Conservation (phyloP, 2,329 filamentous ascomycete genomes). For the Drechmeria coniospora region DNA sequence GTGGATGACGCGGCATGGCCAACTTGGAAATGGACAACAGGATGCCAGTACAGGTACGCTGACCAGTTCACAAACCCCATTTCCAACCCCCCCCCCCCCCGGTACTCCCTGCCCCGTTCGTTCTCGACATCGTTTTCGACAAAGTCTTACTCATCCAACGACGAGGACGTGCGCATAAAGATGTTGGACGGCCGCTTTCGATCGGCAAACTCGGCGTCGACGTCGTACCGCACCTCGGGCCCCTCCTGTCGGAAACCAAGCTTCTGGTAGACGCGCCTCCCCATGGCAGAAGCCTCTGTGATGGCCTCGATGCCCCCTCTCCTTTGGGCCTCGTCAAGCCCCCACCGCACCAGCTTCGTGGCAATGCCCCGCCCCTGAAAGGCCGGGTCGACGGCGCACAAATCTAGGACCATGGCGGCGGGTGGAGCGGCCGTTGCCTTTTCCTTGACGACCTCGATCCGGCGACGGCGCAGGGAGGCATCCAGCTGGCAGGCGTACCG, state of each 20-base stretch:
- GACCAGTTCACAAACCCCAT: no score
- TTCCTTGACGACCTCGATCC: slow-evolving; percentile 24
- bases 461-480: slow-evolving; percentile 25
- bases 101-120: no score
- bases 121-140: neutral
- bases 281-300: slow-evolving; percentile 33
- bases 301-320: slow-evolving; percentile 25
- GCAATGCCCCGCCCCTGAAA: slow-evolving; percentile 37
- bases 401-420: slow-evolving; percentile 32
- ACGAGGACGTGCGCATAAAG: slow-evolving; percentile 25
- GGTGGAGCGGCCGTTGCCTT: slow-evolving; percentile 23
- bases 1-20: no score
- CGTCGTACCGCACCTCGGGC: slow-evolving; percentile 23
- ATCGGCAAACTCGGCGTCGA: slow-evolving; percentile 26
- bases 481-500: slow-evolving; percentile 29
- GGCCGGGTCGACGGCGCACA: slow-evolving; percentile 35
- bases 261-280: slow-evolving; percentile 27
- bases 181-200: slow-evolving; percentile 25
- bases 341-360: slow-evolving; percentile 28
- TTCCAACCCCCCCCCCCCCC: no score
- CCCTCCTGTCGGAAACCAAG: slow-evolving; percentile 28
- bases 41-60: no score
- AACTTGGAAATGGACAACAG: no score
- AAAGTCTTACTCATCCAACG: neutral
- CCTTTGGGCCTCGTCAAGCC: slow-evolving; percentile 24